Evolutionary conservation across 73 alveolate species (phyloP), one percentile per base, ranked within the genome.

Genomic region (Paramecium caudatum): DNA sequence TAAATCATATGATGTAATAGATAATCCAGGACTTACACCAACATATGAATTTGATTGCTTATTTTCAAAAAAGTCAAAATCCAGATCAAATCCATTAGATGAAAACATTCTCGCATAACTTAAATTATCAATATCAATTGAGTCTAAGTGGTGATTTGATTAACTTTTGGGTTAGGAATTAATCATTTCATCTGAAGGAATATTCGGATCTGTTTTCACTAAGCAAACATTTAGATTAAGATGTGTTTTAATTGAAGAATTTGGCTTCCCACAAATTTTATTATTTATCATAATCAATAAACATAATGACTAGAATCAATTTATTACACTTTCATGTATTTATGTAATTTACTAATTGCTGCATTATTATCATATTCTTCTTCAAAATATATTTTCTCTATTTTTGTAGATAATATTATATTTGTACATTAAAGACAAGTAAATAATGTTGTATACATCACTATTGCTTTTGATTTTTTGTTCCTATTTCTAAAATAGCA

Each of bases 51-150:
- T 55, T 27, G 80, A 23, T 55, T 4, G 9, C 3, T 15, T 23
- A 1, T 16, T 1, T 27, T 55, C 80, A 19, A 55, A 23, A 9
- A 23, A 23, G 30, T 55, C 45, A 23, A 23, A 55, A 27, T 55
- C 46, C 3, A 0, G n/a, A 55, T 23, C 46, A 27, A 55, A 12
- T 23, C 32, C 46, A 55, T 55, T 55, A 4, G 80, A 55, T 10
- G 80, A 55, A 27, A 55, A 55, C 80, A 55, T 19, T 21, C 5
- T 55, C 21, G 23, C 9, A 55, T 55, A 55, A 25, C 78, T 55
- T 21, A 55, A 55, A 27, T 55, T 10, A 55, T 55, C 80, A 27
- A 27, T 55, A 1, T 55, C 80, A 23, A 55, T 5, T n/a, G n/a
- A n/a, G 1, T 55, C 80, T 55, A 49, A 6, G 17, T 49, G 39